Base-by-base conservation (phyloP, 495 filamentous ascomycete species). In the Chaetomidium leptoderma region DNA sequence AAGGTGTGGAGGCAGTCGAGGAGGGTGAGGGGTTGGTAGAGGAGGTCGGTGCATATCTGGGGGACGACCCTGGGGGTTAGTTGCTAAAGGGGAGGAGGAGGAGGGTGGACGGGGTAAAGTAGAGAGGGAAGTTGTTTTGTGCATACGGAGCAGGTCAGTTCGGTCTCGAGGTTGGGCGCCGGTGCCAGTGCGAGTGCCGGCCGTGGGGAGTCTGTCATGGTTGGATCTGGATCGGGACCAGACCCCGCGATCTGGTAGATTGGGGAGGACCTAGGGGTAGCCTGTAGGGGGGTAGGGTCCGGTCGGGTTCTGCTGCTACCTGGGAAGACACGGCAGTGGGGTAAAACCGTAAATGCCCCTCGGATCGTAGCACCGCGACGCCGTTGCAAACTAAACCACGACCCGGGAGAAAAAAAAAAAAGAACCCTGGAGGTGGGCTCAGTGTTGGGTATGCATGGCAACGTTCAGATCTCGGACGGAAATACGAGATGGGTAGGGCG, bases 1-100 rank as follows among this genome's bases (percentile, higher is more conserved):
- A 93, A 97, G 36, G 92, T 95, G 75, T 98, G 93, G 1, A 98
- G 85, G 70, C 93, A 98, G 77, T 97, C 90, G 68, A 98, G 89
- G 58, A 97, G 87, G 30, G 92, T 96, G 58, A 97, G 83, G 19
- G 93, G 93, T 69, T 96, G 89, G 76, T 90, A 95, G 59, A 98
- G 88, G 51, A 97, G 79, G 67, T 98, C 93, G 57, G 92, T 92
- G 74, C 93, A 98, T 63, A 98, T 97, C 92, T 97, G 61, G 40
- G 1, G 8, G 1, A 24, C 6, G 6, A 13, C 5, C 7, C 6
- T 8, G 8, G 17, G 8, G 23, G 36, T 51, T 36, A 40, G 55
- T 45, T 30, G 42, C 7, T 32, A 29, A 42, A 21, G 37, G n/a
- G 24, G 35, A 42, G 27, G 37, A 21, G 24, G 23, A 36, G 54